phyloP scores from a whole-genome alignment of 306 rosid species.

The Quercus parvula region DNA sequence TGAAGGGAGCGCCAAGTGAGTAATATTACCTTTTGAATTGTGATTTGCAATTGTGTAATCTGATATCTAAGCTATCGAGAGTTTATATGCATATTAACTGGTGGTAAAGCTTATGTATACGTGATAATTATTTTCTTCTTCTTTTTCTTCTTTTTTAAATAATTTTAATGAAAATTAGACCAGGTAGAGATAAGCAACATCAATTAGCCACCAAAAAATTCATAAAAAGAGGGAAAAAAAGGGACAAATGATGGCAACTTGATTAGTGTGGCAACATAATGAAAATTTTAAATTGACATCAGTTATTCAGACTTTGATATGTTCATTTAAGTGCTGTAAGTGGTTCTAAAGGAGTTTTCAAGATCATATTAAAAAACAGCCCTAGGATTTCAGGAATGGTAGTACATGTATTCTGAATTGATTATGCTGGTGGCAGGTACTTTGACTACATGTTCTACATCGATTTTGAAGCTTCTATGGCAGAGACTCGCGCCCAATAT shows the following conservation, averaged over 20 bases:
- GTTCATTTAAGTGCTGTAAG: no score
- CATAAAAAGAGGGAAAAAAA: neutral
- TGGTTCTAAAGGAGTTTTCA: neutral
- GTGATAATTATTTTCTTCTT: no score
- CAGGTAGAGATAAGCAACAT: neutral
- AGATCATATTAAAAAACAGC: neutral
- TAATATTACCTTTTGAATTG: slow-evolving; percentile 13
- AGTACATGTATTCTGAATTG: neutral
- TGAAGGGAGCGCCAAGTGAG: slow-evolving; percentile 79
- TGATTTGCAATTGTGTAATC: slow-evolving; percentile 10
- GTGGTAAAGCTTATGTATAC: neutral
- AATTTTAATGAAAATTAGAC: slow-evolving; percentile 10
- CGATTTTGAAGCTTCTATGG: slow-evolving; percentile 92
- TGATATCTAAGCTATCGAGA: neutral
- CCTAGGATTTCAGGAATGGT: slow-evolving; percentile 6
- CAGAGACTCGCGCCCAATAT: slow-evolving; percentile 74
- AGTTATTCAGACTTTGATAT: no score
- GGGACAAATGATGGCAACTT: neutral
- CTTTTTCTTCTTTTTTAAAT: slow-evolving; percentile 1
- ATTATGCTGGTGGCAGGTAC: slow-evolving; percentile 46
- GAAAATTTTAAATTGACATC: no score
- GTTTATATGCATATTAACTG: slow-evolving; percentile 11
- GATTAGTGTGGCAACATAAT: neutral
- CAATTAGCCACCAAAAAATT: neutral
- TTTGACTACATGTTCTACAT: slow-evolving; percentile 85